Evolutionary conservation across 371 early-diverging fungal genomes (phyloP), one percentile per base, ranked within the genome.

Genomic region (Mucor irregularis): DNA sequence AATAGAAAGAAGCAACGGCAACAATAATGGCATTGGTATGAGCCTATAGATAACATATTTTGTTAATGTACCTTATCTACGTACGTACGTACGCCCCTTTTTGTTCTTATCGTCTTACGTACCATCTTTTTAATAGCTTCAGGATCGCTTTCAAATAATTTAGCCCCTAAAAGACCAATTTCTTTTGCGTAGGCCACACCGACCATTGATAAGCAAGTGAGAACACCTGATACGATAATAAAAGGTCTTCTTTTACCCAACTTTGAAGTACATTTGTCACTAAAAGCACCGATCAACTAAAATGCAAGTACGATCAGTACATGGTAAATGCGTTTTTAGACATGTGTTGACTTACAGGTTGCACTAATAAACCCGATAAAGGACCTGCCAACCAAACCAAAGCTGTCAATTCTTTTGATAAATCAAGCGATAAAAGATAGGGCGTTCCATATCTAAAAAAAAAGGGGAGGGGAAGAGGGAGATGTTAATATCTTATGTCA

Each of bases 311-410:
- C n/a, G n/a, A n/a, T n/a, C n/a, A n/a, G n/a, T n/a, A n/a, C n/a
- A n/a, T n/a, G n/a, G n/a, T n/a, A 29, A 13, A 34, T 1, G 11
- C 0, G 5, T 30, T 19, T 46, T 2, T 28, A 29, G 31, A 17
- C 8, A 9, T 39, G 19, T 28, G 5, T n/a, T 16, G 34, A 50
- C 48, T 58, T 56, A 67, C 70, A 24, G 92, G 92, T 57, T 91
- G 92, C 49, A 86, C 87, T 24, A 91, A 56, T 19, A 91, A 72
- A 52, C 73, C 88, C 7, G 90, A 88, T 14, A 92, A 74, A 3
- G 93, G 93, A 3, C 91, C 93, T 4, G 89, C 89, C 16, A 92
- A 69, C 93, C 93, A 92, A 5, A 90, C 76, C 56, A 80, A 44
- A 2, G 84, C 75, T 7, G 89, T 87, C 49, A 86, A 46, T n/a